Base-by-base conservation (phyloP, 495 filamentous ascomycete genomes). In the Sporormia fimetaria region DNA sequence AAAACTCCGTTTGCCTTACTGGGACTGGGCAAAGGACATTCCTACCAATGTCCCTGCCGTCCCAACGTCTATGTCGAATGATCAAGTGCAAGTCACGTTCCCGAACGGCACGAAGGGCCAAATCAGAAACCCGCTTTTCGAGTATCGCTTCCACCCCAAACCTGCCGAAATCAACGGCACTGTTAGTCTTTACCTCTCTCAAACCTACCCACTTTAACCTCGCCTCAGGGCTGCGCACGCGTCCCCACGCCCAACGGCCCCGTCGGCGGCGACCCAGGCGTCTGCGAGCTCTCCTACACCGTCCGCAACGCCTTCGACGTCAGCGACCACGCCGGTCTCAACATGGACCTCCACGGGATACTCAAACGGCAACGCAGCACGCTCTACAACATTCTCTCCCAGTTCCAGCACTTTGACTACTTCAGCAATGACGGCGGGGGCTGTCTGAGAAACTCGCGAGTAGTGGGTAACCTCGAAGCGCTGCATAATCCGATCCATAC, bases 121-220 rank as follows among this genome's bases (percentile, higher is more conserved):
- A 10, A 41, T 51, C 16, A 29, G 34, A 9, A 51, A 51, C 18
- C 48, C 48, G 14, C 42, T 51, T 1, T 51, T 23, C 26, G 25
- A 42, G 8, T 51, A 51, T 31, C 35, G 40, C 37, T 46, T 51
- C 16, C 41, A 51, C 22, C 48, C 48, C 22, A 39, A 49, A 32
- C 18, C 42, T 38, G 37, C 35, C 9, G 38, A 49, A 17, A 49
- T 49, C 32, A 49, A 49, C 32, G 45, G 45, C 27, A 49, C 45
- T 11, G 44, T 47, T 30, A 34, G 31, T 3, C 9, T 36, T 3
- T 6, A 4, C 8, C 20, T 12, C 34, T 18, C 6, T 28, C 9
- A 16, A 20, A 10, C 12, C 6, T 16, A 4, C 22, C 16, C 2
- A 7, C 3, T 15, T 14, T 39, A 2, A 37, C 34, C 2, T 9